Conservation (phyloP, 768 basidiomycete genomes). For the Boletus bicolor region DNA sequence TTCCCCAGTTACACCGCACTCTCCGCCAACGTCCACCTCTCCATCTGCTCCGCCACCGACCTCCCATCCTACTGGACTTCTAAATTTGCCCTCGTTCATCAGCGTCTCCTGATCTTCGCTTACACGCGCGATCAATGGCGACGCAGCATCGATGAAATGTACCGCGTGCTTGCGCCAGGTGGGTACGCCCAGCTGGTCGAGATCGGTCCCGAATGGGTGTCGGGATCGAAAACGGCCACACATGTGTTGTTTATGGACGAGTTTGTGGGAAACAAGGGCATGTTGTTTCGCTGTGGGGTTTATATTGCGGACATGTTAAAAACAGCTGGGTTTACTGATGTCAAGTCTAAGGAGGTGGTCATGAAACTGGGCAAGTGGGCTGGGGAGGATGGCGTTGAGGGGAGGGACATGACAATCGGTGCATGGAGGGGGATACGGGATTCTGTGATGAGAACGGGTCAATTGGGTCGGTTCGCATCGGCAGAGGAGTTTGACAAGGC, state of each 20-base stretch:
- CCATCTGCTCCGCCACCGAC: conserved; percentile 22
- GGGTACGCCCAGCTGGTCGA: conserved; percentile 35
- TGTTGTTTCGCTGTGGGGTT: conserved; percentile 8
- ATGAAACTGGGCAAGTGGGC: conserved; percentile 27
- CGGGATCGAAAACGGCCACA: conserved; percentile 11
- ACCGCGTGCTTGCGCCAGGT: conserved; percentile 31
- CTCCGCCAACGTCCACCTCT: conserved; percentile 20
- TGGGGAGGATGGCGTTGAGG: conserved; percentile 20
- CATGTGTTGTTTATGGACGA: conserved; percentile 11
- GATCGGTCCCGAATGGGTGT: conserved; percentile 14
- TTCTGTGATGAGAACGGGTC: conserved; percentile 18
- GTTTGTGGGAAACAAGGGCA: conserved; percentile 5
- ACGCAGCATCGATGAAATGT: conserved; percentile 24
- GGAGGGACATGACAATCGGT: conserved; percentile 11
- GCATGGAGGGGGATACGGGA: conserved; percentile 26
- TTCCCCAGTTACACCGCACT: conserved; percentile 9
- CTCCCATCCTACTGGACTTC: conserved; percentile 31
- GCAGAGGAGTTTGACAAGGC: conserved; percentile 19
- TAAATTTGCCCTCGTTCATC: conserved; percentile 32
- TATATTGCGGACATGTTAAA: conserved; percentile 22
- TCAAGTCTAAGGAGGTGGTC: conserved; percentile 14
- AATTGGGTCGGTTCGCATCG: conserved; percentile 12
- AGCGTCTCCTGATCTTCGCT: conserved; percentile 31
- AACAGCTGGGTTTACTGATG: conserved; percentile 15
- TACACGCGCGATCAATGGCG: conserved; percentile 31